Evolutionary conservation across 257 asterid genomes (phyloP).

Genomic region (Gentiana straminea): DNA sequence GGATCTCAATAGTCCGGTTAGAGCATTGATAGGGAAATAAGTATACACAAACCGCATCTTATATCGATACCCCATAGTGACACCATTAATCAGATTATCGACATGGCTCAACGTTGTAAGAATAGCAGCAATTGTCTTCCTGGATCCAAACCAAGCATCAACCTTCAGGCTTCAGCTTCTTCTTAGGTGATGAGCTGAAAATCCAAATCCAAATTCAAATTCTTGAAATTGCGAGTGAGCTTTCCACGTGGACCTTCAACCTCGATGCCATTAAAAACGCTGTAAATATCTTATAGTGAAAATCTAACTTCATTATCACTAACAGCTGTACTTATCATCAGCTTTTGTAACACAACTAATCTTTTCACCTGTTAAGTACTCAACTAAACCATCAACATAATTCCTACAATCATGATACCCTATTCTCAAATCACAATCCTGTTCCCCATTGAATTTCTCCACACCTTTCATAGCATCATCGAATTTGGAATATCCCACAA

Average conservation of each 20-base stretch:
- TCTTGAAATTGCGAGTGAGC: slow-evolving; percentile 57
- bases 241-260: slow-evolving; percentile 82
- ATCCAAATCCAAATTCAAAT: slow-evolving; percentile 69
- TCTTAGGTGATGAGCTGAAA: slow-evolving; percentile 51
- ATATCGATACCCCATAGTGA: slow-evolving; percentile 70
- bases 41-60: slow-evolving; percentile 87
- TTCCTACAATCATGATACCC: slow-evolving; percentile 66
- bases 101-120: slow-evolving; percentile 83
- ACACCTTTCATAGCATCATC: slow-evolving; percentile 26
- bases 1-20: slow-evolving; percentile 62
- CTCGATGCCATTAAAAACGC: slow-evolving; percentile 4
- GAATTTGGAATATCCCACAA: slow-evolving; percentile 42
- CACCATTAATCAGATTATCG: slow-evolving; percentile 58
- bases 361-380: slow-evolving; percentile 46
- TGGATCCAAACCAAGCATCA: slow-evolving; percentile 80
- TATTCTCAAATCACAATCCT: slow-evolving; percentile 53
- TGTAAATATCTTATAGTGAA: too few species aligned
- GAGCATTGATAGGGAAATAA: slow-evolving; percentile 72
- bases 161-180: slow-evolving; percentile 55
- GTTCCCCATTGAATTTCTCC: slow-evolving; percentile 33
- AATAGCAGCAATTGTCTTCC: slow-evolving; percentile 72
- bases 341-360: too few species aligned
- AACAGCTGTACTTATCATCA: too few species aligned
- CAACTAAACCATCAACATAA: slow-evolving; percentile 51
- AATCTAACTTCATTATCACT: too few species aligned